phyloP scores from a whole-genome alignment of 2,329 filamentous ascomycete species.

The Nannizzia gypsea region DNA sequence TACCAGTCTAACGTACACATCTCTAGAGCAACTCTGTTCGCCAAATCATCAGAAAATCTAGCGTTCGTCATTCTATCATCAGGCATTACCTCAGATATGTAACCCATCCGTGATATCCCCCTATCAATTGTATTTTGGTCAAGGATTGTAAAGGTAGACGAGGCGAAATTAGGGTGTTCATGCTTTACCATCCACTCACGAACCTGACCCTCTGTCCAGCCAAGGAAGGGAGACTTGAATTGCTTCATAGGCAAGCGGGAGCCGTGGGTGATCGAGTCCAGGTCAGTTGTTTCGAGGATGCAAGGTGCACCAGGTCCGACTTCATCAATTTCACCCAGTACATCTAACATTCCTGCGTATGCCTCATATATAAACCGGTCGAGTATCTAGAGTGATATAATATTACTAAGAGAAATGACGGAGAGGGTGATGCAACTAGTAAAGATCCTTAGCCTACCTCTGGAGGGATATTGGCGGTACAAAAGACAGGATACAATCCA shows the following conservation, averaged over 20 bases:
- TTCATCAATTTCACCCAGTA: background rate
- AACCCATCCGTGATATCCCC: background rate
- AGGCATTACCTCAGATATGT: background rate
- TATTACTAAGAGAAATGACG: background rate
- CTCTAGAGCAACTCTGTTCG: background rate
- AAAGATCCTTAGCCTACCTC: background rate
- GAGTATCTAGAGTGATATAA: constrained; percentile 1
- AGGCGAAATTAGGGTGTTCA: background rate
- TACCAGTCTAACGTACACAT: no score
- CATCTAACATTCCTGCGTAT: background rate
- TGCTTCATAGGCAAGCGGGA: constrained; percentile 9
- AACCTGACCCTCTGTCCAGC: constrained; percentile 1
- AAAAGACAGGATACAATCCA: constrained; percentile 9
- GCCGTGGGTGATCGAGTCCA: constrained; percentile 9
- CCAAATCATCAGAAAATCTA: background rate
- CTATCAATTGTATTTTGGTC: background rate
- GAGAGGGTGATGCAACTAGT: background rate
- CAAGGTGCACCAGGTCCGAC: background rate
- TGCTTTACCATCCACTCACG: background rate
- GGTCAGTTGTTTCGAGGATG: constrained; percentile 6
- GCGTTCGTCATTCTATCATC: background rate
- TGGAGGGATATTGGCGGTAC: constrained; percentile 8
- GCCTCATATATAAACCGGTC: constrained; percentile 8
- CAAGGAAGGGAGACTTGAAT: constrained; percentile 7
- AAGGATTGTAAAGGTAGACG: background rate